phyloP scores from a whole-genome alignment of 2,329 filamentous ascomycete species.

The Lithohypha guttulata region DNA sequence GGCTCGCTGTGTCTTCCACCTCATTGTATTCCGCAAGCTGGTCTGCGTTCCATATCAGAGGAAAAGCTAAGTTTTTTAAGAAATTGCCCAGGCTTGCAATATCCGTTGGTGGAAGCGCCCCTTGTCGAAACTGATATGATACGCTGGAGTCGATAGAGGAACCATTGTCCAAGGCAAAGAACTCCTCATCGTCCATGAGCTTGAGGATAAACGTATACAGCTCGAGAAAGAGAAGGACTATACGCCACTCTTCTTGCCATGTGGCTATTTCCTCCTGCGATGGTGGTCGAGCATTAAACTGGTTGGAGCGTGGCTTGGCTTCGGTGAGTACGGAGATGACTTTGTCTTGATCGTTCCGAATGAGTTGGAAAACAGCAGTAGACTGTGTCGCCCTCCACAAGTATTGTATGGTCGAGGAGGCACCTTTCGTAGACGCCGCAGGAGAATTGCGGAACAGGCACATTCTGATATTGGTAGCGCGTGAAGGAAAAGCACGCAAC shows the following conservation, averaged over 20 bases:
- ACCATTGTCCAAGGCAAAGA: slow-evolving; percentile 44
- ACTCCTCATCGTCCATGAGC: slow-evolving; percentile 93
- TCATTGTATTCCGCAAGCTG: slow-evolving; percentile 44
- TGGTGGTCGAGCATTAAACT: slow-evolving; percentile 20
- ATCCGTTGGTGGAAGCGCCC: slow-evolving; percentile 60
- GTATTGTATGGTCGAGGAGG: slow-evolving; percentile 61
- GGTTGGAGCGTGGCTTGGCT: slow-evolving; percentile 32
- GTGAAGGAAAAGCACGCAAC: slow-evolving; percentile 69
- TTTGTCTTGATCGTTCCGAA: slow-evolving; percentile 46
- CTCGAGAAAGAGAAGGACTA: slow-evolving; percentile 82
- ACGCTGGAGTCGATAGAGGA: slow-evolving; percentile 24
- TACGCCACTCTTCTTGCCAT: slow-evolving; percentile 68
- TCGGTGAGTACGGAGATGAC: slow-evolving; percentile 47
- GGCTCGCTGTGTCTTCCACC: slow-evolving; percentile 22
- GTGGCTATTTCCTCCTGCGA: slow-evolving; percentile 27
- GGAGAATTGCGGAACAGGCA: slow-evolving; percentile 70
- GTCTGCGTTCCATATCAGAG: slow-evolving; percentile 70
- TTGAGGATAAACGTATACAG: slow-evolving; percentile 87
- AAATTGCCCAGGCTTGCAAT: slow-evolving; percentile 68
- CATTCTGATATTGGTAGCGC: slow-evolving; percentile 85
- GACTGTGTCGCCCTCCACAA: slow-evolving; percentile 63
- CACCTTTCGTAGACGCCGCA: slow-evolving; percentile 23
- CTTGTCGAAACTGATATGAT: slow-evolving; percentile 45
- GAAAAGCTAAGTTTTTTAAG: slow-evolving; percentile 82
- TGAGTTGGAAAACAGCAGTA: slow-evolving; percentile 47